Evolutionary conservation across 2,329 filamentous ascomycete species (phyloP).

Genomic region (Alternaria metachromatica): DNA sequence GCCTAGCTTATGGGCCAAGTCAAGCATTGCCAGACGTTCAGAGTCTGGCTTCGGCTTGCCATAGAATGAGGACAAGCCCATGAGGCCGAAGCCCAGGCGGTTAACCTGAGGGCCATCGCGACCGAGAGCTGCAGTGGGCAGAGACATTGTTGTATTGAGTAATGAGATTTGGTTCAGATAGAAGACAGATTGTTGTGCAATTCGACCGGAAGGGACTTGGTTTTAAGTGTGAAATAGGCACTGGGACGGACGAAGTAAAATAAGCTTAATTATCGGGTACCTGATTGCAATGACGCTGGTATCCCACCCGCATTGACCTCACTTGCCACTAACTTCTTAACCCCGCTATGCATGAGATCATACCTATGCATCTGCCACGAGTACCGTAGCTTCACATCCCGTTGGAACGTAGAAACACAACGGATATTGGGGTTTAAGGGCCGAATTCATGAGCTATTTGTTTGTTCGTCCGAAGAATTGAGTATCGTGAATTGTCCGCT

Average conservation of each 20-base stretch:
- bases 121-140: constrained; percentile 58
- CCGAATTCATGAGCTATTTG: not conserved
- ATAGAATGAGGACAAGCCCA: constrained; percentile 59
- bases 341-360: constrained; percentile 8
- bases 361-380: not conserved
- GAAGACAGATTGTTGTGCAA: not conserved
- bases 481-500: not conserved
- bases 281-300: constrained; percentile 3
- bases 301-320: not conserved
- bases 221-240: not conserved
- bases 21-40: constrained; percentile 60
- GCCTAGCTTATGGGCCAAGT: constrained; percentile 59
- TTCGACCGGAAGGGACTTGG: not conserved
- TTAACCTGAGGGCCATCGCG: constrained; percentile 60
- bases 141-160: constrained; percentile 28
- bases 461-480: not conserved
- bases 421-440: not conserved
- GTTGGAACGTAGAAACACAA: not conserved
- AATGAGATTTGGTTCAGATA: not conserved
- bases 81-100: constrained; percentile 61
- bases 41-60: constrained; percentile 57
- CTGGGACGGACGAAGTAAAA: not conserved
- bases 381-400: not conserved
- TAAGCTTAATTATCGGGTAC: not conserved
- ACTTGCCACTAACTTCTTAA: not conserved